These are phyloP conservation scores for Aegilops sharonensis DNA, from an alignment of 176 grass and related monocot species.

Conservation along the genomic window DNA sequence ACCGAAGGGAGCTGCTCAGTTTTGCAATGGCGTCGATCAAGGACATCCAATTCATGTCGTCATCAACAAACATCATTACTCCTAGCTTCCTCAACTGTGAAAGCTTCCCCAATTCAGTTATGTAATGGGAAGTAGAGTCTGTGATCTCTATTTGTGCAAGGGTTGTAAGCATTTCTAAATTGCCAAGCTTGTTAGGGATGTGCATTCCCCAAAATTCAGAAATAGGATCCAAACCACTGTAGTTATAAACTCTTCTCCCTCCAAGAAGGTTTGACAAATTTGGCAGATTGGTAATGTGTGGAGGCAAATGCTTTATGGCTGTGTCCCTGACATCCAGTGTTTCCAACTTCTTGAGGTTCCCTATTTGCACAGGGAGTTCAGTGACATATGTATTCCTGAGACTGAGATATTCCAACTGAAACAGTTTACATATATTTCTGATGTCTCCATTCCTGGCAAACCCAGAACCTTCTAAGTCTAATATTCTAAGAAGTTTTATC, in stretches of 20 bases:
- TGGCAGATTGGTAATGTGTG: conserved; percentile 13
- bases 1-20: background rate
- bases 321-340: conserved; percentile 37
- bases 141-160: conserved; percentile 43
- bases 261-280: conserved; percentile 34
- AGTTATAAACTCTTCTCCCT: conserved; percentile 32
- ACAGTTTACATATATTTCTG: conserved; percentile 10
- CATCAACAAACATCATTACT: conserved; percentile 48
- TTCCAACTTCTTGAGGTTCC: conserved; percentile 15
- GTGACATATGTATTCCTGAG: conserved; percentile 27
- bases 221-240: background rate
- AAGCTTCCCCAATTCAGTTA: conserved; percentile 24
- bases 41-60: conserved; percentile 31
- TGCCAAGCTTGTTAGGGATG: conserved; percentile 33
- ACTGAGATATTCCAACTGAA: conserved; percentile 46
- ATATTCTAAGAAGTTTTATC: conserved; percentile 41
- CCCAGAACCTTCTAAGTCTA: conserved; percentile 31
- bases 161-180: conserved; percentile 13
- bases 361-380: conserved; percentile 30
- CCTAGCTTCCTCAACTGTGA: conserved; percentile 37
- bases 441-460: conserved; percentile 9
- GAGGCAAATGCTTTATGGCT: conserved; percentile 36
- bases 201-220: conserved; percentile 33
- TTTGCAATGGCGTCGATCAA: conserved; percentile 22
- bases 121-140: background rate